phyloP scores from a whole-genome alignment of 768 basidiomycete species.

The Lanmaoa pseudosensibilis region DNA sequence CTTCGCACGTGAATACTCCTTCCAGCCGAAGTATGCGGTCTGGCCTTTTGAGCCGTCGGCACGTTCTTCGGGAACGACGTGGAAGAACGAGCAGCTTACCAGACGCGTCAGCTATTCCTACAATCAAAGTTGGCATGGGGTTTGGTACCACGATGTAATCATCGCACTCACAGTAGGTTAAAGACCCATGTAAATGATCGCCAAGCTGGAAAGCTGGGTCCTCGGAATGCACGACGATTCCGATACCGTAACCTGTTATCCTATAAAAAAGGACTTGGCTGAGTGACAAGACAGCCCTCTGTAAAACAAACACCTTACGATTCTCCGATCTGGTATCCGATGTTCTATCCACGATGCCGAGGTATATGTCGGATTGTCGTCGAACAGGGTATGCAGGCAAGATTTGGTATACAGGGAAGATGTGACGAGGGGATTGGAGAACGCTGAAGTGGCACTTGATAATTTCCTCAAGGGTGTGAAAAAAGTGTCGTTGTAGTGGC shows the following conservation, averaged over 20 bases:
- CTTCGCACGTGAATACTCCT: not conserved
- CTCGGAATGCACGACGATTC: not conserved
- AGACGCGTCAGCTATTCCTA: not conserved
- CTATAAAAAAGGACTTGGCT: not conserved
- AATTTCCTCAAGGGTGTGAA: constrained; percentile 12
- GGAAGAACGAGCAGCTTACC: too few species aligned
- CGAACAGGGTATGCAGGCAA: too few species aligned
- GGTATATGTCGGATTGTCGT: too few species aligned
- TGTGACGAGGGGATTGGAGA: constrained; percentile 44
- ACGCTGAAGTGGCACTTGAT: constrained; percentile 10
- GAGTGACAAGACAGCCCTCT: too few species aligned
- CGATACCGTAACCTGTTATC: not conserved
- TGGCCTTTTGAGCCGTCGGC: not conserved
- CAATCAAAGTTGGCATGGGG: not conserved
- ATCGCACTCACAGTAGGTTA: not conserved
- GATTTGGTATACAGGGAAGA: constrained; percentile 40
- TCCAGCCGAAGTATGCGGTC: not conserved
- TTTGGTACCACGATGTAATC: too few species aligned
- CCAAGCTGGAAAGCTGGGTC: not conserved
- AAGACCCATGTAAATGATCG: not conserved
- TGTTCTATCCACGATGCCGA: too few species aligned
- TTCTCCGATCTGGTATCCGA: not conserved
- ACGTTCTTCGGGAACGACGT: not conserved
- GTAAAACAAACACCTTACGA: not conserved
- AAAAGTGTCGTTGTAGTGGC: constrained; percentile 9